phyloP scores from a whole-genome alignment of 768 basidiomycete genomes.

The Neoboletus brunneissimus region DNA sequence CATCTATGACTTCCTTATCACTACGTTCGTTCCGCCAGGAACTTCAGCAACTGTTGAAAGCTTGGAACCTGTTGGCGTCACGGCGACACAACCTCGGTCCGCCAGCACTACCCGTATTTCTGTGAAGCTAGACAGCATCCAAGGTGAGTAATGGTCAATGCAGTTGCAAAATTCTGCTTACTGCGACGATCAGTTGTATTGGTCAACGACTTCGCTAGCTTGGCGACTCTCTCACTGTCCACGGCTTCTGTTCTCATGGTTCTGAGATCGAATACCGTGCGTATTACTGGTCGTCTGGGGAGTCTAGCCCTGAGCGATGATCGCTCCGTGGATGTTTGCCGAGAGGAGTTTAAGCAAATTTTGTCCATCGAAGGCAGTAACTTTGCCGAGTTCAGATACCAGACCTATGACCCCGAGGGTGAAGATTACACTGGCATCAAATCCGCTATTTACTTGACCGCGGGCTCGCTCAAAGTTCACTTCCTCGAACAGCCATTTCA shows the following conservation, averaged over 20 bases:
- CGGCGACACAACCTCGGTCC: constrained; percentile 5
- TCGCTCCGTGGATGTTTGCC: constrained; percentile 46
- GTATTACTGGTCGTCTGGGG: constrained; percentile 78
- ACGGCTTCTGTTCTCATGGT: constrained; percentile 85
- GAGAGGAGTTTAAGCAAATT: constrained; percentile 75
- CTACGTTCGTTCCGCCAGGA: constrained; percentile 74
- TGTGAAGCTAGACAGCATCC: constrained; percentile 80
- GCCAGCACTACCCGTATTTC: constrained; percentile 72
- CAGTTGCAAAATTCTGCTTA: constrained; percentile 9
- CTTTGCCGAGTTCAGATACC: constrained; percentile 91
- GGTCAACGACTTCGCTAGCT: constrained; percentile 60
- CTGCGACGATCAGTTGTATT: constrained; percentile 56
- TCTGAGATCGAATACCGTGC: constrained; percentile 67
- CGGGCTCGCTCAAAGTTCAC: constrained; percentile 88
- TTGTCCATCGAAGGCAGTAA: constrained; percentile 93
- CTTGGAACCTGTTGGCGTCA: constrained; percentile 7
- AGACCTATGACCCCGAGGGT: constrained; percentile 78
- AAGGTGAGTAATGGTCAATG: constrained; percentile 47
- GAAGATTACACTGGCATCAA: constrained; percentile 75
- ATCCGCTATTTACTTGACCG: constrained; percentile 74
- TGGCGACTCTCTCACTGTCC: constrained; percentile 87
- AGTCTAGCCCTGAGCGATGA: constrained; percentile 81
- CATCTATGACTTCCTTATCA: constrained; percentile 96
- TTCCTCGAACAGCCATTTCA: constrained; percentile 92
- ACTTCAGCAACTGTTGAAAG: constrained; percentile 7